These are phyloP conservation scores for Globisporangium carolinianum DNA, from an alignment of 352 stramenopile species.

Conservation along the genomic window DNA sequence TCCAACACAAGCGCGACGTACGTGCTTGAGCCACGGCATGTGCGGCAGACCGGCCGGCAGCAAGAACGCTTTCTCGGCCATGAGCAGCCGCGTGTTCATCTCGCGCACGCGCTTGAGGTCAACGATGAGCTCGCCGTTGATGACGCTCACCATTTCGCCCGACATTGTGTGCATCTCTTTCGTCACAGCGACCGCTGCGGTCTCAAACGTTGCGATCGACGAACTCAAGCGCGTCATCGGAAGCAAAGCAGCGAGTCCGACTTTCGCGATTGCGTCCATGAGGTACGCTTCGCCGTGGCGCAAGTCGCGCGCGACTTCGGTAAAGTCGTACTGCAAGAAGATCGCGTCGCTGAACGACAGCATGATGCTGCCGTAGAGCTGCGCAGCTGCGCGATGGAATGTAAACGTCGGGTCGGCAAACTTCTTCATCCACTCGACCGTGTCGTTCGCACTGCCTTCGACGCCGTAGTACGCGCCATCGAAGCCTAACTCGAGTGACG, in stretches of 20 bases:
- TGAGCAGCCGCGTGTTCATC: slow-evolving; percentile 79
- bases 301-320: slow-evolving; percentile 62
- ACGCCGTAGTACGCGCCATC: slow-evolving; percentile 63
- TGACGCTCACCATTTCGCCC: slow-evolving; percentile 46
- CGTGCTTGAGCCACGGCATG: slow-evolving; percentile 80
- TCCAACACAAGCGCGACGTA: slow-evolving; percentile 22
- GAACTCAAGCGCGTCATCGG: slow-evolving; percentile 44
- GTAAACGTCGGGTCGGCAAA: slow-evolving; percentile 66
- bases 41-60: slow-evolving; percentile 52
- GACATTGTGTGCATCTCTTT: slow-evolving; percentile 59
- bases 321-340: slow-evolving; percentile 86
- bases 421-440: slow-evolving; percentile 70
- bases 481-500: slow-evolving; percentile 68
- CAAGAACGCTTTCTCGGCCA: slow-evolving; percentile 76
- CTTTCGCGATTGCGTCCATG: slow-evolving; percentile 27
- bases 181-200: slow-evolving; percentile 35
- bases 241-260: slow-evolving; percentile 22
- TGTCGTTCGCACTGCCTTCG: slow-evolving; percentile 47
- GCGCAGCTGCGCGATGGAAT: slow-evolving; percentile 65
- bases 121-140: slow-evolving; percentile 54
- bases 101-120: slow-evolving; percentile 77
- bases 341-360: slow-evolving; percentile 71
- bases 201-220: slow-evolving; percentile 59
- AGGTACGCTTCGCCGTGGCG: slow-evolving; percentile 57
- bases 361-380: slow-evolving; percentile 77